phyloP scores from a whole-genome alignment of 1,284 basidiomycete genomes.

The Cutaneotrichosporon dermatis region DNA sequence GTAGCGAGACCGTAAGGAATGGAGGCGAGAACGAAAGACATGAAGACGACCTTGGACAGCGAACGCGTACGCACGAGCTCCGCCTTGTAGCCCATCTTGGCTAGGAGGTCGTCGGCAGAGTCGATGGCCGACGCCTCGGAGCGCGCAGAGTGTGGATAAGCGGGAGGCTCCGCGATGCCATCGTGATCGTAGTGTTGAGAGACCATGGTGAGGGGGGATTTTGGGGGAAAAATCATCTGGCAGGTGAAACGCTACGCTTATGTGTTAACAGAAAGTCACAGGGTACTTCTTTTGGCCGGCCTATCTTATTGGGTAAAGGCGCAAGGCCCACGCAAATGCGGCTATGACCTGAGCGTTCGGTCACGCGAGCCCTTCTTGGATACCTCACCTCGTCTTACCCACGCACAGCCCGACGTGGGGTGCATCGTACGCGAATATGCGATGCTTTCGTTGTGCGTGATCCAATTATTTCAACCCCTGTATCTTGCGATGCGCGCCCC shows the following conservation, averaged over 20 bases:
- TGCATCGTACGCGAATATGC: too few relatives aligned
- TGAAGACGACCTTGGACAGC: slow-evolving; percentile 21
- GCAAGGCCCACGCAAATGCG: too few relatives aligned
- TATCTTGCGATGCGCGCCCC: too few relatives aligned
- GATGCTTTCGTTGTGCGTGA: too few relatives aligned
- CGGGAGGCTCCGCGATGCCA: too few relatives aligned
- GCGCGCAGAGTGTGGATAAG: too few relatives aligned
- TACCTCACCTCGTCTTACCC: too few relatives aligned
- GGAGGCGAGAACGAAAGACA: slow-evolving; percentile 36
- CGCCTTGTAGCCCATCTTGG: slow-evolving; percentile 20
- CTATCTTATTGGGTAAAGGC: not conserved
- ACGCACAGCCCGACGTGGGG: too few relatives aligned
- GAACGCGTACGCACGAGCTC: slow-evolving; percentile 19
- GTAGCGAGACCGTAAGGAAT: slow-evolving; percentile 37
- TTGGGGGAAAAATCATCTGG: not conserved
- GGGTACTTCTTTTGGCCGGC: not conserved
- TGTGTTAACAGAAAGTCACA: not conserved
- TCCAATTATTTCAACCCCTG: too few relatives aligned
- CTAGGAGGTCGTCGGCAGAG: slow-evolving; percentile 20
- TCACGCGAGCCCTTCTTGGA: too few relatives aligned
- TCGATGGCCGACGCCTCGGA: slow-evolving; percentile 2
- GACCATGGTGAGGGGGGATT: not conserved
- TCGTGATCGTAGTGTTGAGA: not conserved
- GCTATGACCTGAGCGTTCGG: too few relatives aligned
- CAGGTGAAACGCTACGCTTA: not conserved